Conservation (phyloP, 2,329 filamentous ascomycete genomes). For the Fusarium camptoceras region DNA sequence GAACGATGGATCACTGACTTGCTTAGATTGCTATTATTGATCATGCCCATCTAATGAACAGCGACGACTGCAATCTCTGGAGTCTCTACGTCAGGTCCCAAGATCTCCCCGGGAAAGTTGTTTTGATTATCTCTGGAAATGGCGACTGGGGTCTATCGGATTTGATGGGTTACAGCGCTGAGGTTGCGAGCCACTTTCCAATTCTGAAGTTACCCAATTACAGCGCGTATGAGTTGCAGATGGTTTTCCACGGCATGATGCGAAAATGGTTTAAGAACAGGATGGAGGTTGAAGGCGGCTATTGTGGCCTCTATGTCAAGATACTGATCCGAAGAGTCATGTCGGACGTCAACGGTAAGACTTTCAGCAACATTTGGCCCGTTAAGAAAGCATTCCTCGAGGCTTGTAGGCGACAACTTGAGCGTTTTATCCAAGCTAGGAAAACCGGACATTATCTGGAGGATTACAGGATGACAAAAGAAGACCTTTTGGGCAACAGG, state of each 20-base stretch:
- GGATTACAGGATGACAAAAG: slow-evolving; percentile 59
- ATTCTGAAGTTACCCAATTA: slow-evolving; percentile 74
- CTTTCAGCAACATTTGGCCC: slow-evolving; percentile 77
- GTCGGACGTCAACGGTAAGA: slow-evolving; percentile 68
- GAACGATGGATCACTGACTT: slow-evolving; percentile 15
- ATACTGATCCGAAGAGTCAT: slow-evolving; percentile 72
- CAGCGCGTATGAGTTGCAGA: slow-evolving; percentile 68
- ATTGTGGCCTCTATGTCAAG: slow-evolving; percentile 69
- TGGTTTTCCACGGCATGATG: slow-evolving; percentile 68
- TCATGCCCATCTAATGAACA: slow-evolving; percentile 47
- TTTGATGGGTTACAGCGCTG: slow-evolving; percentile 67
- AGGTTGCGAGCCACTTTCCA: slow-evolving; percentile 48
- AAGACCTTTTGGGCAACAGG: slow-evolving; percentile 77
- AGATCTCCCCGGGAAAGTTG: slow-evolving; percentile 46
- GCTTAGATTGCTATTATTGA: slow-evolving; percentile 47
- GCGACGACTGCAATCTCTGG: slow-evolving; percentile 47
- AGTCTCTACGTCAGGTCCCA: slow-evolving; percentile 44
- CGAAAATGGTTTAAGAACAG: slow-evolving; percentile 62
- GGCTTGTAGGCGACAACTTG: slow-evolving; percentile 67
- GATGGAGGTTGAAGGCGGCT: slow-evolving; percentile 71
- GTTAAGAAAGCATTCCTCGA: slow-evolving; percentile 68
- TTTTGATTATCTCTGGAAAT: slow-evolving; percentile 47
- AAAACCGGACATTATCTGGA: slow-evolving; percentile 41
- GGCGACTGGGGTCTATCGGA: slow-evolving; percentile 66
- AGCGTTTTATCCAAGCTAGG: slow-evolving; percentile 60